A percentile compares a stretch with the other conserved stretches of the same genome.
phyloP scores from a whole-genome alignment of 768 basidiomycete genomes.

The Thelephora ganbajun region DNA sequence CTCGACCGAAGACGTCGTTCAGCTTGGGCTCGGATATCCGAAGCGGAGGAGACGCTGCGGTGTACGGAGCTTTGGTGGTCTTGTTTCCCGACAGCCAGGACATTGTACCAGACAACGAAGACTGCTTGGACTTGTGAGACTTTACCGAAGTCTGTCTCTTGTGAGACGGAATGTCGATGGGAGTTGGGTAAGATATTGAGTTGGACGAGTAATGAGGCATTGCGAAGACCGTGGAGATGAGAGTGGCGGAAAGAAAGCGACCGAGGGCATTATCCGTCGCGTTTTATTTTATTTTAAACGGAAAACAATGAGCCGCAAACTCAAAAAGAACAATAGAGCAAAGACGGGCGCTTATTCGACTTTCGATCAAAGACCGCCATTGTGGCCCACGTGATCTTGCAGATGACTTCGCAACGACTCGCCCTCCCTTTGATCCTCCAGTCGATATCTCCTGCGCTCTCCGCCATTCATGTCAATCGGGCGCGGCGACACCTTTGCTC shows the following conservation, averaged over 20 bases:
- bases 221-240: not conserved
- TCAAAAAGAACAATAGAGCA: not conserved
- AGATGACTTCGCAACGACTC: slow-evolving; percentile 29
- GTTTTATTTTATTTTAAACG: too few relatives aligned
- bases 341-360: not conserved
- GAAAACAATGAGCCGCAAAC: too few relatives aligned
- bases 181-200: not conserved
- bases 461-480: slow-evolving; percentile 46
- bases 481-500: slow-evolving; percentile 16
- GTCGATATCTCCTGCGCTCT: slow-evolving; percentile 37
- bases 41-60: slow-evolving; percentile 22
- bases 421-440: slow-evolving; percentile 35
- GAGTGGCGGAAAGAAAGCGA: not conserved
- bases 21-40: slow-evolving; percentile 32
- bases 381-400: slow-evolving; percentile 1
- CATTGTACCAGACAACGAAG: slow-evolving; percentile 27
- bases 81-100: slow-evolving; percentile 27
- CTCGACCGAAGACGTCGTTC: slow-evolving; percentile 15
- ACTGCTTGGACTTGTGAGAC: slow-evolving; percentile 13
- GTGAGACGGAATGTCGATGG: not conserved
- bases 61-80: slow-evolving; percentile 11
- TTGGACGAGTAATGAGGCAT: not conserved
- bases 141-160: not conserved
- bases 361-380: not conserved
- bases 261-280: not conserved